phyloP scores from a whole-genome alignment of 78 protist species.

The Thecamonas trahens region DNA sequence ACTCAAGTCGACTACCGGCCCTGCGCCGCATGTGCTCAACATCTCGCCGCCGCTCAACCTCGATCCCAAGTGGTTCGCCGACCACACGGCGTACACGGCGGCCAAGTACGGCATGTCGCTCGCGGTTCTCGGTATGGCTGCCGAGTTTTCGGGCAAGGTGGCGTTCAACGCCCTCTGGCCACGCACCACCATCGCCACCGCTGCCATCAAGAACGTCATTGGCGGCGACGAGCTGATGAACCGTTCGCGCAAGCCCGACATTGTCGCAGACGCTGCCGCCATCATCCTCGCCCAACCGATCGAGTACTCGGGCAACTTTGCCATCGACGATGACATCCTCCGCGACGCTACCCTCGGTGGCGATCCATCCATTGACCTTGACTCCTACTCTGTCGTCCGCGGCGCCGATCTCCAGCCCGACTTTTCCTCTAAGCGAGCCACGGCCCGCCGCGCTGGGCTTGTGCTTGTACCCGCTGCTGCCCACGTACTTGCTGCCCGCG shows the following conservation, averaged over 20 bases:
- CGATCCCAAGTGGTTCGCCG: slow-evolving; percentile 59
- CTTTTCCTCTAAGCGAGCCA: no score
- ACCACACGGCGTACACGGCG: slow-evolving; percentile 72
- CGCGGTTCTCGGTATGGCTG: slow-evolving; percentile 68
- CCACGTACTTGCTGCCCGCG: no score
- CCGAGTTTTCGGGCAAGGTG: slow-evolving; percentile 30
- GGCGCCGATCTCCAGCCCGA: no score
- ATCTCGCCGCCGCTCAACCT: slow-evolving; percentile 75
- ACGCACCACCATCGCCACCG: slow-evolving; percentile 63
- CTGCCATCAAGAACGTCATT: slow-evolving; percentile 57
- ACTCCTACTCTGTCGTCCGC: no score
- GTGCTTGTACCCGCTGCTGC: no score
- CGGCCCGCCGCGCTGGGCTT: no score
- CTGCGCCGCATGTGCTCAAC: slow-evolving; percentile 52
- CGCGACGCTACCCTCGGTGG: no score
- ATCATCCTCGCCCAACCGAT: slow-evolving; percentile 46
- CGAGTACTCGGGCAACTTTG: slow-evolving; percentile 55
- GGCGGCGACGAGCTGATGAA: slow-evolving; percentile 11
- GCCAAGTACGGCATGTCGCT: slow-evolving; percentile 80
- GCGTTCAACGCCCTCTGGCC: slow-evolving; percentile 72
- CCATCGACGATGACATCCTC: slow-evolving; percentile 75
- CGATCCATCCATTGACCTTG: no score
- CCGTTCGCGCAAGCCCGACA: slow-evolving; percentile 30
- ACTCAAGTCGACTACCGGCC: slow-evolving; percentile 18
- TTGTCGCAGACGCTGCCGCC: slow-evolving; percentile 64